These are phyloP conservation scores for Wickerhamiella allomyrinae DNA, from an alignment of 805 yeast genomes.

Conservation along the genomic window DNA sequence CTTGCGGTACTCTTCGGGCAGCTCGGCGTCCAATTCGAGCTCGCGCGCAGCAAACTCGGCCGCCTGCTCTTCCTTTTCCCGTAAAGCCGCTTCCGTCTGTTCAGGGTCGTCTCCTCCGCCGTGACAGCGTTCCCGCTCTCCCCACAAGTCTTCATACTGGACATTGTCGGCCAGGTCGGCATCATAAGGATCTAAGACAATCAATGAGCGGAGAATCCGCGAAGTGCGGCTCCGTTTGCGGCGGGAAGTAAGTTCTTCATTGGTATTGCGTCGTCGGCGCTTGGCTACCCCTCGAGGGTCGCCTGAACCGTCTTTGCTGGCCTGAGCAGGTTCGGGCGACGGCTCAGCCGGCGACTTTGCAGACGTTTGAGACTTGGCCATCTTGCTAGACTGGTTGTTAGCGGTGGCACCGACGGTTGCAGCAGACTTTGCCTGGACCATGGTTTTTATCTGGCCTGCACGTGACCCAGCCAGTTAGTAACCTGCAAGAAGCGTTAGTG, in stretches of 20 bases:
- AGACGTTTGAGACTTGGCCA: too few species aligned
- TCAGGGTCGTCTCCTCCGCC: background rate
- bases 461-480: too few species aligned
- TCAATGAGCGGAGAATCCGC: slow-evolving; percentile 12
- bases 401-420: too few species aligned
- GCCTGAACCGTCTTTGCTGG: too few species aligned
- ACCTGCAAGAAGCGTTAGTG: too few species aligned
- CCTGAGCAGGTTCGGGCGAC: too few species aligned
- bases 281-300: background rate
- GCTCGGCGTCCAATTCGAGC: slow-evolving; percentile 41
- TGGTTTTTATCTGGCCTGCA: too few species aligned
- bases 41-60: slow-evolving; percentile 34
- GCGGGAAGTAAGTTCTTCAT: background rate
- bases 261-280: slow-evolving; percentile 1
- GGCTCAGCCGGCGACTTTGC: too few species aligned
- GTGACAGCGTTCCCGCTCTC: slow-evolving; percentile 5
- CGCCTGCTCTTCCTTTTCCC: slow-evolving; percentile 18
- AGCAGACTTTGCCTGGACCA: too few species aligned
- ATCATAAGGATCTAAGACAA: slow-evolving; percentile 17
- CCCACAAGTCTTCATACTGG: slow-evolving; percentile 15
- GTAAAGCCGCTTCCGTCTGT: background rate
- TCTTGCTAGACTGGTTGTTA: too few species aligned
- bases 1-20: slow-evolving; percentile 59
- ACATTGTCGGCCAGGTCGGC: slow-evolving; percentile 13
- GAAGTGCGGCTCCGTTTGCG: slow-evolving; percentile 7